Base-by-base conservation (phyloP, 345 rosid species). In the Salix purpurea region DNA sequence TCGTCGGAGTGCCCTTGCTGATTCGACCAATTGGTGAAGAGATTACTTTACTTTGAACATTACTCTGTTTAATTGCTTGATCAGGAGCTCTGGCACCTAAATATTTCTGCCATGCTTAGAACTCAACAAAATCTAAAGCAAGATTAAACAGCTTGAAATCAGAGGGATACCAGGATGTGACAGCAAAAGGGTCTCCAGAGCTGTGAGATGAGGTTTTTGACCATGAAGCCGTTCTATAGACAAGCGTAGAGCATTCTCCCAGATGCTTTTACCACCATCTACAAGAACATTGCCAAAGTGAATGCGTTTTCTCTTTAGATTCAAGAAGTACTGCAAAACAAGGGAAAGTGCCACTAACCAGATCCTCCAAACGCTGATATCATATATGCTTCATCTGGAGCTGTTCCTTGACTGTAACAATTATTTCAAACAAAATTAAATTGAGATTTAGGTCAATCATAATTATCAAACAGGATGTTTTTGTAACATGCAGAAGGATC, bases 361-460 rank as follows among this genome's bases (percentile, higher is more conserved):
- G 83, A 83, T 72, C 99, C 97, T 69, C 97, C 99, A 88, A 94
- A 96, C 65, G 98, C 97, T 15, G 99, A 91, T 78, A 89, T 85
- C 99, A 96, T 96, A 84, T 89, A 91, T 61, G 95, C 89, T 90
- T 96, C 99, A 80, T 96, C 99, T 10, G 99, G 99, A 73, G 84
- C 89, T 24, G 84, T 84, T 75, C 96, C 98, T 85, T 95, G 96
- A 74, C 99, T 96, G 93, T 85, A 84, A 69, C 76, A 84, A 73
- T 46, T 52, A 56, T 72, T 62, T 61, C 21, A 78, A 67, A 76
- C 71, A 64, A 58, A 67, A 69, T 50, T 65, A 28, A 61, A 40
- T 52, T 19, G 7, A 54, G 48, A 72, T 18, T 12, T 34, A 65
- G 2, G 40, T 58, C 10, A 10, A 71, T 37, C 48, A 56, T 13